These are phyloP conservation scores for Chlamydomonas sp. DNA, from an alignment of 139 green algal genomes.

Conservation along the genomic window DNA sequence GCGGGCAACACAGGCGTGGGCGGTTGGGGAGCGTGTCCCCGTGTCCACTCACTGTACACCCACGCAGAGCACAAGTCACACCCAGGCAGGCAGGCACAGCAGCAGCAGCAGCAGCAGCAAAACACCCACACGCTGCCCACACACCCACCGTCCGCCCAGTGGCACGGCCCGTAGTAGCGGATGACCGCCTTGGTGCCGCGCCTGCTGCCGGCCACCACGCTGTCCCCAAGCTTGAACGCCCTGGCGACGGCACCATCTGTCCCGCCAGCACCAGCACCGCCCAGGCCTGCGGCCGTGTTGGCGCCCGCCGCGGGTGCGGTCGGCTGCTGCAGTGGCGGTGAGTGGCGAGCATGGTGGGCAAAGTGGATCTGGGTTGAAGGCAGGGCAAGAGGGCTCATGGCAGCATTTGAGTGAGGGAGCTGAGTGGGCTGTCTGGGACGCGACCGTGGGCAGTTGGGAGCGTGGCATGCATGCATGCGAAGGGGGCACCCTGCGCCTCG, in stretches of 20 bases:
- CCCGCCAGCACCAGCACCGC: no score
- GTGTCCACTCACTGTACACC: no score
- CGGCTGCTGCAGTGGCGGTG: neutral
- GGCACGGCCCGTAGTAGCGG: slow-evolving; percentile 3
- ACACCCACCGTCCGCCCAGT: slow-evolving; percentile 3
- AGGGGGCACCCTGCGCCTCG: no score
- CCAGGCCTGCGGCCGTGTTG: neutral
- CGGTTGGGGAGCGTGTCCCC: no score
- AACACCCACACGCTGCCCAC: neutral
- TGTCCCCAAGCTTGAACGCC: neutral
- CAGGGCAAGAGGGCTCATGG: no score
- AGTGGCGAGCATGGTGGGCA: neutral
- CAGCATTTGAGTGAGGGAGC: no score
- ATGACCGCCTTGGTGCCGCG: neutral
- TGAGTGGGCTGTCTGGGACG: no score
- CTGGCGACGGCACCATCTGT: no score
- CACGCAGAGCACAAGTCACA: neutral
- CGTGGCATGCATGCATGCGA: no score
- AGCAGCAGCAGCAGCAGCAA: neutral
- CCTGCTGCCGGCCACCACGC: neutral
- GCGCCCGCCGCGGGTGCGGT: neutral
- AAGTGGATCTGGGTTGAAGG: neutral
- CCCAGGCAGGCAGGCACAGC: neutral
- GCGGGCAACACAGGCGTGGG: no score
- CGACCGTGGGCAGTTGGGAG: no score